Evolutionary conservation across 106 monocot genomes (phyloP).

Genomic region (Acorus calamus): DNA sequence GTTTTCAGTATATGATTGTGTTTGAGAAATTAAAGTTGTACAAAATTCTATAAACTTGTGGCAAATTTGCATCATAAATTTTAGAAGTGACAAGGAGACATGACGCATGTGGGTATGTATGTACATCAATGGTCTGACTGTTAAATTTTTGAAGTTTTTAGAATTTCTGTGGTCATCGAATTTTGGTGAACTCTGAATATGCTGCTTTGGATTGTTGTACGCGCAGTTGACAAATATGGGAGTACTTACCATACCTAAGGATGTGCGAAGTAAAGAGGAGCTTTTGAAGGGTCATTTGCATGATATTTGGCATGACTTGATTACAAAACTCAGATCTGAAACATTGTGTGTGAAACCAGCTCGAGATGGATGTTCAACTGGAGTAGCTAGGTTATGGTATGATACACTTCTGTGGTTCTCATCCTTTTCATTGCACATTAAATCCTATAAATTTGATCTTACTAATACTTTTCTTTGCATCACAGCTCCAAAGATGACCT

Average conservation of each 20-base stretch:
- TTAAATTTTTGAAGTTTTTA: too few relatives aligned
- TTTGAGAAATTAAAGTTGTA: too few relatives aligned
- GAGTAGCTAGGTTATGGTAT: constrained; percentile 85
- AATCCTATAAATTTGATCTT: neutral
- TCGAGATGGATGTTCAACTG: constrained; percentile 97
- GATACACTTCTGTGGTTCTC: neutral
- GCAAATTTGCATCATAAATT: too few relatives aligned
- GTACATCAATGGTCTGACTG: too few relatives aligned
- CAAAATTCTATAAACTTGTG: too few relatives aligned
- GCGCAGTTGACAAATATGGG: constrained; percentile 45
- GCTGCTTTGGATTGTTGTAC: neutral
- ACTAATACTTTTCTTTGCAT: constrained; percentile 4
- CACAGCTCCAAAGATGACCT: constrained; percentile 51
- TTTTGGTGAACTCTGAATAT: neutral
- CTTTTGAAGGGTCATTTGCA: constrained; percentile 25
- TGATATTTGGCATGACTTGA: constrained; percentile 60
- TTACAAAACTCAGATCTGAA: constrained; percentile 40
- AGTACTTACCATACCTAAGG: constrained; percentile 82
- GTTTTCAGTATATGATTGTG: too few relatives aligned
- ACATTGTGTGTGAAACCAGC: constrained; percentile 89
- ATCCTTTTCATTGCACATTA: too few relatives aligned
- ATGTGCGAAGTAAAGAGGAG: constrained; percentile 41
- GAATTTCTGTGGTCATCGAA: neutral
- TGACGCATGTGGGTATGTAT: too few relatives aligned
- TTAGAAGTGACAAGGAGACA: too few relatives aligned